A percentile compares a stretch with the other conserved stretches of the same genome.
Conservation (phyloP, 257 asterid genomes). For the Solanum gracilifrons region DNA sequence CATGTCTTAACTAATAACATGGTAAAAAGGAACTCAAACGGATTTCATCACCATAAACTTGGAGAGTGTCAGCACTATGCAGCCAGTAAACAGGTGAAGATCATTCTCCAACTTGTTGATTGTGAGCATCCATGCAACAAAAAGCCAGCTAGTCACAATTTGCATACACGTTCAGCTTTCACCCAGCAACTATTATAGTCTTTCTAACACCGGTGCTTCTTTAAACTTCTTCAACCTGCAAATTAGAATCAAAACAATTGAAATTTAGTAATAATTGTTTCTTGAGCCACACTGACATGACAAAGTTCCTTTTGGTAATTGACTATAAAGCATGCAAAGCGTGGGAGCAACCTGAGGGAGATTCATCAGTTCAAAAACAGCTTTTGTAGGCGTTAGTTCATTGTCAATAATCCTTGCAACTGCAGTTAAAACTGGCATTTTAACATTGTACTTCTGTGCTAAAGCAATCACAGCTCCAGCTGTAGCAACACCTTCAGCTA, state of each 20-base stretch:
- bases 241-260: not conserved
- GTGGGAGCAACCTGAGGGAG: constrained; percentile 73
- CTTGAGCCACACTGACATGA: not conserved
- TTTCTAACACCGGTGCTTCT: not conserved
- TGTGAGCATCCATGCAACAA: not conserved
- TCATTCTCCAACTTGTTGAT: not conserved
- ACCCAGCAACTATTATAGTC: not conserved
- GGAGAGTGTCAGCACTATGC: not conserved
- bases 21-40: not conserved
- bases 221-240: constrained; percentile 11
- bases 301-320: not conserved
- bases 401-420: constrained; percentile 82
- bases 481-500: constrained; percentile 87
- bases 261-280: not conserved
- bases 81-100: not conserved
- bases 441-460: constrained; percentile 81
- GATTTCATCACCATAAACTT: not conserved
- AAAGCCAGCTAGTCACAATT: not conserved
- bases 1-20: not conserved
- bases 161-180: not conserved
- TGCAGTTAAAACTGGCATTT: constrained; percentile 89
- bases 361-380: constrained; percentile 80
- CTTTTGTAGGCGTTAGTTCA: constrained; percentile 78
- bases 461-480: constrained; percentile 92
- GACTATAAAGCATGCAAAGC: not conserved